Conservation (phyloP, 495 filamentous ascomycete species). For the Daldinia concentrica region DNA sequence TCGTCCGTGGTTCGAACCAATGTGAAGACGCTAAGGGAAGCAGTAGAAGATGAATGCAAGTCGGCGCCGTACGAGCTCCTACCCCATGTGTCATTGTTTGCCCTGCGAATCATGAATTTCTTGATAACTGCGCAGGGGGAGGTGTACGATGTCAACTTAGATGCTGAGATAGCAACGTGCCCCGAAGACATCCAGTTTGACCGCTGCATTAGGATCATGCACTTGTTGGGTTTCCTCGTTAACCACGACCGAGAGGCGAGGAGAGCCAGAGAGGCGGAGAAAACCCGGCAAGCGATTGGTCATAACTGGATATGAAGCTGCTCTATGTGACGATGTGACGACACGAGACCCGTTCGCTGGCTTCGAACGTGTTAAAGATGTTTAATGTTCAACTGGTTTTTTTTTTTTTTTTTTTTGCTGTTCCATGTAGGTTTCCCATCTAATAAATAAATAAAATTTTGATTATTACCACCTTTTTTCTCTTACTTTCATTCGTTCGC, state of each 20-base stretch:
- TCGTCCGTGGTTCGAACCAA: background rate
- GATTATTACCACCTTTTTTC: background rate
- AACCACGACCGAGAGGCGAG: slow-evolving; percentile 11
- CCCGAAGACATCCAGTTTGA: slow-evolving; percentile 10
- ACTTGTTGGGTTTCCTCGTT: slow-evolving; percentile 23
- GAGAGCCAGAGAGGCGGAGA: background rate
- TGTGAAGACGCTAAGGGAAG: slow-evolving; percentile 1
- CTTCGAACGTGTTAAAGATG: background rate
- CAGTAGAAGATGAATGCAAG: slow-evolving; percentile 2
- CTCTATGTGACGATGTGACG: background rate
- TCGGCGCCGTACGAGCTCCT: slow-evolving; percentile 22
- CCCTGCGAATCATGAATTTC: slow-evolving; percentile 19
- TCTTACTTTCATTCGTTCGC: background rate
- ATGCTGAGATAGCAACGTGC: background rate
- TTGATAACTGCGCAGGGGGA: slow-evolving; percentile 8
- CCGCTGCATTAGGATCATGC: slow-evolving; percentile 18
- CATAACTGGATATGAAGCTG: slow-evolving; percentile 11
- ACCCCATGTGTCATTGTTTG: slow-evolving; percentile 22
- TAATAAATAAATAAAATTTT: background rate
- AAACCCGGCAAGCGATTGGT: background rate
- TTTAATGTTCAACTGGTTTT: too few relatives aligned
- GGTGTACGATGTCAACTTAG: slow-evolving; percentile 10
- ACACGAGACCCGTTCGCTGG: background rate
- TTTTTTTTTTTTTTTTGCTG: background rate
- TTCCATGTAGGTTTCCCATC: background rate